Conservation (phyloP, 2,329 filamentous ascomycete genomes). For the Colletotrichum destructivum region DNA sequence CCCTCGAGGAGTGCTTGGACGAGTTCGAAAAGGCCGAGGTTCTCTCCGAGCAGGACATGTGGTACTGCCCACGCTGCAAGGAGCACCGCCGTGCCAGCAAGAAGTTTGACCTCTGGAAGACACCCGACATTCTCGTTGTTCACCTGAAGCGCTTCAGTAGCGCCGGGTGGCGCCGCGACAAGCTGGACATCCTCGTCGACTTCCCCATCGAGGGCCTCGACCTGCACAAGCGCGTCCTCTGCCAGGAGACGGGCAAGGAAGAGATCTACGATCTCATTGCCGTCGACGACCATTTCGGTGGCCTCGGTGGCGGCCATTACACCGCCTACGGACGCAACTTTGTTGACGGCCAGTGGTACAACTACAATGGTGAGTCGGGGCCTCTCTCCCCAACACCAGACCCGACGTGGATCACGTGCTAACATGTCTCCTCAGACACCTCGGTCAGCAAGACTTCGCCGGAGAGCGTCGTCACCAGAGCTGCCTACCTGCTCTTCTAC, state of each 20-base stretch:
- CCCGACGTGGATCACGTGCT: constrained; percentile 49
- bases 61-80: constrained; percentile 98
- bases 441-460: constrained; percentile 76
- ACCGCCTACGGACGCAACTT: constrained; percentile 96
- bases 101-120: constrained; percentile 97
- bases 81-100: constrained; percentile 93
- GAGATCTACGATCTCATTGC: constrained; percentile 94
- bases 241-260: constrained; percentile 84
- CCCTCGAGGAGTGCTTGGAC: constrained; percentile 90
- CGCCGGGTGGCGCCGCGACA: constrained; percentile 85
- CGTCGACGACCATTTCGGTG: constrained; percentile 96
- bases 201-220: constrained; percentile 93
- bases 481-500: constrained; percentile 96
- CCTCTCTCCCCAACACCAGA: no score
- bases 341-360: constrained; percentile 90
- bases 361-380: constrained; percentile 86
- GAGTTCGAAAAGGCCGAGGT: constrained; percentile 97
- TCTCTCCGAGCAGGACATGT: constrained; percentile 94
- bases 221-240: constrained; percentile 82
- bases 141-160: constrained; percentile 97
- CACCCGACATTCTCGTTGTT: constrained; percentile 93
- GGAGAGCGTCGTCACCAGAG: constrained; percentile 76
- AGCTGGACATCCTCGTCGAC: constrained; percentile 91
- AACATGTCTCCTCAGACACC: constrained; percentile 74
- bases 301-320: constrained; percentile 95